phyloP scores from a whole-genome alignment of 164 flowering plant species.

The Vitis rotundifolia region DNA sequence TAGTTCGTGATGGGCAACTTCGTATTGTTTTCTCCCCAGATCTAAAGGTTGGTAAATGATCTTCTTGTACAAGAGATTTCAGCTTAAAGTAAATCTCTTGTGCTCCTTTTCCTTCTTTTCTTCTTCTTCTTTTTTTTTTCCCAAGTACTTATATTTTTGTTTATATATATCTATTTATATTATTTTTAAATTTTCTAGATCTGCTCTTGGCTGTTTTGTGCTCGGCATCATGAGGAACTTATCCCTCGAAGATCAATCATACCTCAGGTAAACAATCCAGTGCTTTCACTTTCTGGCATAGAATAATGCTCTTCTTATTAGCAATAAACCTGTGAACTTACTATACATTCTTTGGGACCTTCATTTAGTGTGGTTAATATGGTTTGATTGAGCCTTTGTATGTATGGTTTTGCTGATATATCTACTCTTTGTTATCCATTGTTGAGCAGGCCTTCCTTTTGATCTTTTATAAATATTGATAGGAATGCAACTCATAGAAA shows the following conservation, averaged over 20 bases:
- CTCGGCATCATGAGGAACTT: conserved; percentile 97
- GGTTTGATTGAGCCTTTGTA: too few relatives aligned
- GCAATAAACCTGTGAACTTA: too few relatives aligned
- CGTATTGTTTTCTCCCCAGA: conserved; percentile 94
- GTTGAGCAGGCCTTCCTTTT: too few relatives aligned
- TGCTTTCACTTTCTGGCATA: background rate
- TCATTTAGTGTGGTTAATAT: too few relatives aligned
- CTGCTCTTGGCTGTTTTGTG: conserved; percentile 99
- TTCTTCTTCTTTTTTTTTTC: background rate
- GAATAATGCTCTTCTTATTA: too few relatives aligned
- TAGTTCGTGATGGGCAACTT: conserved; percentile 98
- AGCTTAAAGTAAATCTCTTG: too few relatives aligned
- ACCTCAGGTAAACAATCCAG: conserved; percentile 65
- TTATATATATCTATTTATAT: too few relatives aligned
- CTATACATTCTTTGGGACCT: too few relatives aligned
- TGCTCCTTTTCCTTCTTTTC: background rate
- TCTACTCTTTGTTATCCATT: too few relatives aligned
- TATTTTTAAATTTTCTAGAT: conserved; percentile 42
- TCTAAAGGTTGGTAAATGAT: conserved; percentile 58
- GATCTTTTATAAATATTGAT: too few relatives aligned
- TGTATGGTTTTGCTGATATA: too few relatives aligned
- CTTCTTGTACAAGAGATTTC: background rate
- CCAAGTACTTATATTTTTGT: background rate
- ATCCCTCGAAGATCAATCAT: conserved; percentile 82
- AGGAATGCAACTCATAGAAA: too few relatives aligned